Evolutionary conservation across 2,329 filamentous ascomycete species (phyloP).

Genomic region (Sporothrix pallida): DNA sequence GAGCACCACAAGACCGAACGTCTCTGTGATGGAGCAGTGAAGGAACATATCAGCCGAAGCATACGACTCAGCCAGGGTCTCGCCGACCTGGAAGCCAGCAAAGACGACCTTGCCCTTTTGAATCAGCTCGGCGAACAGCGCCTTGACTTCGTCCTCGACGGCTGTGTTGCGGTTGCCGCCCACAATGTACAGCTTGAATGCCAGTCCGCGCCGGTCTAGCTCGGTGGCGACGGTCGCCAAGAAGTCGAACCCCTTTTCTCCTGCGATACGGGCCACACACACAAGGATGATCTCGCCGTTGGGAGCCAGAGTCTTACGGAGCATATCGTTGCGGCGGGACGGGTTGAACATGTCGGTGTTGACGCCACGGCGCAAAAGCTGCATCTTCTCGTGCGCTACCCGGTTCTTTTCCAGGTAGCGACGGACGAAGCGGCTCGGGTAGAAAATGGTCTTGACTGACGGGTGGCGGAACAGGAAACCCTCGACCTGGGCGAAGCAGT

Average conservation of each 20-base stretch:
- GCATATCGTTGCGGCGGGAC: conserved; percentile 54
- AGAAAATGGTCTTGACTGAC: conserved; percentile 70
- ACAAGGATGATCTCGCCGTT: conserved; percentile 68
- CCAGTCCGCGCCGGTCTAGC: conserved; percentile 60
- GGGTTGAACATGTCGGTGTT: conserved; percentile 68
- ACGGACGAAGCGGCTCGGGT: conserved; percentile 68
- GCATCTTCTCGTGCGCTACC: conserved; percentile 62
- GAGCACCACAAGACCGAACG: conserved; percentile 72
- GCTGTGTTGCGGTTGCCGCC: conserved; percentile 69
- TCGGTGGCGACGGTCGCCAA: conserved; percentile 61
- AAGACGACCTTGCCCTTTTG: conserved; percentile 64
- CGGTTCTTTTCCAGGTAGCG: conserved; percentile 64
- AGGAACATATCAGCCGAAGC: conserved; percentile 72
- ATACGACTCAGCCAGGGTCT: conserved; percentile 67
- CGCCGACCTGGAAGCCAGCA: conserved; percentile 67
- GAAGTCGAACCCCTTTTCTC: conserved; percentile 74
- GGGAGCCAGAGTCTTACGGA: conserved; percentile 62
- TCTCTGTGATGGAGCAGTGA: conserved; percentile 74
- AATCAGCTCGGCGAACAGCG: conserved; percentile 60
- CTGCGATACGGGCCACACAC: conserved; percentile 69
- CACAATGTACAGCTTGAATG: conserved; percentile 70
- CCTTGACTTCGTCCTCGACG: conserved; percentile 66
- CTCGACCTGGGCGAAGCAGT: conserved; percentile 66
- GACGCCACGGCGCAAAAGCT: conserved; percentile 68
- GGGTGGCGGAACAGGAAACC: conserved; percentile 68